A percentile compares a stretch with the other conserved stretches of the same genome.
Evolutionary conservation across 805 yeast genomes (phyloP).

Genomic region (Saccharomycopsis capsularis): DNA sequence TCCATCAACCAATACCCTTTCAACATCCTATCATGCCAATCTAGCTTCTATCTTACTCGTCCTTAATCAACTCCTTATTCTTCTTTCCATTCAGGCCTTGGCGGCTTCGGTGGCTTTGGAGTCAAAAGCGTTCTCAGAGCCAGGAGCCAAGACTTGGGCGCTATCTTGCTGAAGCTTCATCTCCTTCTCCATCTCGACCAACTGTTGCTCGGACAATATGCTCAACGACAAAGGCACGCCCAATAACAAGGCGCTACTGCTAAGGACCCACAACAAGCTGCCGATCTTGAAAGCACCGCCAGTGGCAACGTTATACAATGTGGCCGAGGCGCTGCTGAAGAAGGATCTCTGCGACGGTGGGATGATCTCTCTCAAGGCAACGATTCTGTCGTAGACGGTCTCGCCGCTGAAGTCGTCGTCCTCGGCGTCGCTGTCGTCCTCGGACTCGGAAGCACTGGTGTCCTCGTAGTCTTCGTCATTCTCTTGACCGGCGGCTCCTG

Average conservation of each 20-base stretch:
- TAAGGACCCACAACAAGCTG: conserved; percentile 71
- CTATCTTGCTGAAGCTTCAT: conserved; percentile 76
- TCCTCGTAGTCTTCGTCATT: conserved; percentile 35
- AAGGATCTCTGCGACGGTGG: conserved; percentile 77
- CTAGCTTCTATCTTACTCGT: no score
- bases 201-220: conserved; percentile 86
- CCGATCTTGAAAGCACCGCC: conserved; percentile 58
- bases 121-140: conserved; percentile 34
- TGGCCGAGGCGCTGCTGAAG: conserved; percentile 30
- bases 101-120: conserved; percentile 3
- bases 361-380: conserved; percentile 85
- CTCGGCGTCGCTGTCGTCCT: conserved; percentile 50
- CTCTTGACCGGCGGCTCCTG: conserved; percentile 32
- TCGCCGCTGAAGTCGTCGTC: conserved; percentile 76
- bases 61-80: no score
- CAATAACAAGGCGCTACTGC: conserved; percentile 75
- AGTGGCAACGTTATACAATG: conserved; percentile 35
- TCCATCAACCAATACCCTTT: no score
- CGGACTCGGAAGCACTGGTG: conserved; percentile 33
- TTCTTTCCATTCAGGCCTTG: background rate
- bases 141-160: conserved; percentile 65
- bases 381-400: conserved; percentile 77
- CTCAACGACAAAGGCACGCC: conserved; percentile 92
- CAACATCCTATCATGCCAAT: no score
- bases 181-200: conserved; percentile 90